These are phyloP conservation scores for Globisporangium abappressorium DNA, from an alignment of 352 stramenopile species.

Conservation along the genomic window DNA sequence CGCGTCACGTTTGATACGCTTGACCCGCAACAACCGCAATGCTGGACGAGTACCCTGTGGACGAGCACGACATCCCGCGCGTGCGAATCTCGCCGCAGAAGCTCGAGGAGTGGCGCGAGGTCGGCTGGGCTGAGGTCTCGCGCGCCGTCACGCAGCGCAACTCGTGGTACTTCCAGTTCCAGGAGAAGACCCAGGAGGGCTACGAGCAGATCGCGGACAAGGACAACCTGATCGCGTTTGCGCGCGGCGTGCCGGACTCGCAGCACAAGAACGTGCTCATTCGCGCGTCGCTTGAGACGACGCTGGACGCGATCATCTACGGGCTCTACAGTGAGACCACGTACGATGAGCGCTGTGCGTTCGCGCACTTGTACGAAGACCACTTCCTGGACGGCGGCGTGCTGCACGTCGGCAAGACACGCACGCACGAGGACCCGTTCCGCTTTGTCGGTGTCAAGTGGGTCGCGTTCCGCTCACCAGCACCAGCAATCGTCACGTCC, in stretches of 20 bases:
- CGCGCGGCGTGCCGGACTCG: slow-evolving; percentile 28
- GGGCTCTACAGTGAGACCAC: slow-evolving; percentile 39
- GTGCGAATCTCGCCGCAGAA: slow-evolving; percentile 40
- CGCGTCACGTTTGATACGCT: slow-evolving; percentile 10
- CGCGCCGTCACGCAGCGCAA: slow-evolving; percentile 23
- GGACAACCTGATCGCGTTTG: slow-evolving; percentile 30
- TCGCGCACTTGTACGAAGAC: slow-evolving; percentile 44
- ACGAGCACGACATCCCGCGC: slow-evolving; percentile 23
- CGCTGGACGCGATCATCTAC: slow-evolving; percentile 43
- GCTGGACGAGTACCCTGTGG: slow-evolving; percentile 15
- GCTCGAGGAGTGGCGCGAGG: slow-evolving; percentile 27
- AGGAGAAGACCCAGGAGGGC: slow-evolving; percentile 31
- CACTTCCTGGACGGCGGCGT: slow-evolving; percentile 46
- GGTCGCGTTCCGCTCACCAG: slow-evolving; percentile 37
- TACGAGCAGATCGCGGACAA: slow-evolving; percentile 33
- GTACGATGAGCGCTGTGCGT: slow-evolving; percentile 28
- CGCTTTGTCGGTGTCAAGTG: slow-evolving; percentile 49
- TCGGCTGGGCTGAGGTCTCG: slow-evolving; percentile 24
- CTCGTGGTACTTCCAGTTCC: slow-evolving; percentile 37
- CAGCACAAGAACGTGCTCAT: slow-evolving; percentile 21
- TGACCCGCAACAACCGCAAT: slow-evolving; percentile 9
- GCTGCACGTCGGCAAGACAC: slow-evolving; percentile 32
- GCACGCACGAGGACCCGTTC: slow-evolving; percentile 36
- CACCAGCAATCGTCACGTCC: slow-evolving; percentile 30
- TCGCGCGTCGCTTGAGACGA: slow-evolving; percentile 35